A percentile compares a stretch with the other conserved stretches of the same genome.
Conservation (phyloP, 805 yeast species). For the Candida peoriensis region DNA sequence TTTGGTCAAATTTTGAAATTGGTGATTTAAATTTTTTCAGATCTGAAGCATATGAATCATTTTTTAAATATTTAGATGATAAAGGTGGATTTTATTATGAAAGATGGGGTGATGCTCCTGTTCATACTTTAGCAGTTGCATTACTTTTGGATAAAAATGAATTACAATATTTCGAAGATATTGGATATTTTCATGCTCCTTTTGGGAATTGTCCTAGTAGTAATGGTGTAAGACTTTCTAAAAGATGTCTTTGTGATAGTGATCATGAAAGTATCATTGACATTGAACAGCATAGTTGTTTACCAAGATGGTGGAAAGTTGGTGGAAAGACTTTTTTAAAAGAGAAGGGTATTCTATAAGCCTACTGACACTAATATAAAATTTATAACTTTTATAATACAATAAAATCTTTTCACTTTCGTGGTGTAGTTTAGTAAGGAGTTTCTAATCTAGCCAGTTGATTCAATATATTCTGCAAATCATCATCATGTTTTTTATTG, state of each 20-base stretch:
- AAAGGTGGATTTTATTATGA: slow-evolving; percentile 80
- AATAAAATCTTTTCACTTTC: neutral
- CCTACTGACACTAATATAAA: too few relatives aligned
- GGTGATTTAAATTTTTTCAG: slow-evolving; percentile 69
- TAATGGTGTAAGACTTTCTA: slow-evolving; percentile 40
- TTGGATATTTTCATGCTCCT: slow-evolving; percentile 76
- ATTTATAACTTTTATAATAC: too few relatives aligned
- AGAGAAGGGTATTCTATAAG: slow-evolving; percentile 24
- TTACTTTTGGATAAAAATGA: slow-evolving; percentile 54
- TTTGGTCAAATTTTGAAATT: slow-evolving; percentile 85
- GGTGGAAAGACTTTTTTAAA: slow-evolving; percentile 54
- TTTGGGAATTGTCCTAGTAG: slow-evolving; percentile 59
- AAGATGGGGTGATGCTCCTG: slow-evolving; percentile 96
- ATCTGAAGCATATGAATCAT: slow-evolving; percentile 53
- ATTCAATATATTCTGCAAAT: slow-evolving; percentile 79
- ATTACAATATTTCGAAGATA: slow-evolving; percentile 73
- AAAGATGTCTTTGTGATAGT: slow-evolving; percentile 60
- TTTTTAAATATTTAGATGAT: slow-evolving; percentile 58
- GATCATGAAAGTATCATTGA: slow-evolving; percentile 38
- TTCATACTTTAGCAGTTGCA: slow-evolving; percentile 68
- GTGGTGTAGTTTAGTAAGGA: slow-evolving; percentile 24
- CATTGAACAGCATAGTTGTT: slow-evolving; percentile 50
- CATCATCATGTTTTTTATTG: slow-evolving; percentile 78
- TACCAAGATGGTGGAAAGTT: slow-evolving; percentile 76
- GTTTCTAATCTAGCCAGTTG: slow-evolving; percentile 71